Conservation (phyloP, 768 basidiomycete genomes). For the Pleurotus tuber-regium region DNA sequence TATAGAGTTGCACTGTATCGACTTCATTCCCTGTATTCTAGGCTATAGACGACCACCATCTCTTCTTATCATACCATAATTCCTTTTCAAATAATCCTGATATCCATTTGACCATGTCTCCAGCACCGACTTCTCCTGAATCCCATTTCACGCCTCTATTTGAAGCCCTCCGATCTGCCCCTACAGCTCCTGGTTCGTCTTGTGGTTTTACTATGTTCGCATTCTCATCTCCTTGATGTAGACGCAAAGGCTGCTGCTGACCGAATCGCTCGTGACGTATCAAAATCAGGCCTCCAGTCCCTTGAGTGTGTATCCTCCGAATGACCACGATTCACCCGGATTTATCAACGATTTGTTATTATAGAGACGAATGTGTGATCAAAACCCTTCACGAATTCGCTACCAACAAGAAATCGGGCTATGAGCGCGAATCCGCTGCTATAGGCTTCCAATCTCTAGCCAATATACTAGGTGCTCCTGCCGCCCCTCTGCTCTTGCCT, state of each 20-base stretch:
- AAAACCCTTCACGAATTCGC: slow-evolving; percentile 66
- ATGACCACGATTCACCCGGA: background rate
- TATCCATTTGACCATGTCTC: slow-evolving; percentile 11
- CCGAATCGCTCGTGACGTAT: slow-evolving; percentile 70
- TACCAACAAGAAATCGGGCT: slow-evolving; percentile 83
- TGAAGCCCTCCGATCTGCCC: slow-evolving; percentile 15
- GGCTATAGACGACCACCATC: slow-evolving; percentile 2
- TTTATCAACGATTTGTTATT: slow-evolving; percentile 8
- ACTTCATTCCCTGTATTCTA: slow-evolving; percentile 8
- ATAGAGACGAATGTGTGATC: slow-evolving; percentile 62
- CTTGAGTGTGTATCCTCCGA: slow-evolving; percentile 44
- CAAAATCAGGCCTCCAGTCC: slow-evolving; percentile 58
- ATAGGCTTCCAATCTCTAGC: slow-evolving; percentile 79
- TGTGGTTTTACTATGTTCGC: background rate
- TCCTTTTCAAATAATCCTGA: background rate
- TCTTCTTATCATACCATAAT: background rate
- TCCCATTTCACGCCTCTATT: slow-evolving; percentile 14
- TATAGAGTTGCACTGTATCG: background rate
- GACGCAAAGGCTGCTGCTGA: slow-evolving; percentile 87
- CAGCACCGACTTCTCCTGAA: slow-evolving; percentile 1
- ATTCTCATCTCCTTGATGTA: slow-evolving; percentile 20
- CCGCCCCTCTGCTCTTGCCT: slow-evolving; percentile 72
- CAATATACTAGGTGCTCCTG: slow-evolving; percentile 62
- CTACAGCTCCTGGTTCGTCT: slow-evolving; percentile 15
- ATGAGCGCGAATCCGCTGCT: slow-evolving; percentile 84